Conservation (phyloP, 192 early-diverging fungal species). For the Podila horticola region DNA sequence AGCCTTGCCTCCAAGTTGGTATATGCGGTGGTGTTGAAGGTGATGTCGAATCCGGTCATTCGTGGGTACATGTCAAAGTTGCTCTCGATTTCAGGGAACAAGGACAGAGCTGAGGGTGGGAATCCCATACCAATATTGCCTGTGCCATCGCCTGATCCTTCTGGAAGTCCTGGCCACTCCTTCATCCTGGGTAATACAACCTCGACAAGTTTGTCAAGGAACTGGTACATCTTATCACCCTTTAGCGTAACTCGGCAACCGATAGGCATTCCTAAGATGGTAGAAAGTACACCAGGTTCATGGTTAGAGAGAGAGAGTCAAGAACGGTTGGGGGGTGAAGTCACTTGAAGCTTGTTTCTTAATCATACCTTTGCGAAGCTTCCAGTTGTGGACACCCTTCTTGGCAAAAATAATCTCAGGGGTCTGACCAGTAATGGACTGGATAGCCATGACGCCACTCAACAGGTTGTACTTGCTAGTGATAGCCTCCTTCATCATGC, state of each 20-base stretch:
- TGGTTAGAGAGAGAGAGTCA: neutral
- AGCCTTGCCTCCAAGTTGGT: constrained; percentile 81
- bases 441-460: constrained; percentile 90
- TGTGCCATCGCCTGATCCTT: constrained; percentile 78
- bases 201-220: constrained; percentile 94
- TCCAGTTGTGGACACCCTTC: constrained; percentile 81
- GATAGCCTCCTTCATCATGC: constrained; percentile 88
- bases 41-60: constrained; percentile 89
- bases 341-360: neutral
- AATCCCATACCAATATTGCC: constrained; percentile 90
- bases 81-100: constrained; percentile 97
- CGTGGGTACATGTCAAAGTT: constrained; percentile 94
- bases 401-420: constrained; percentile 86
- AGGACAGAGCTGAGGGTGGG: constrained; percentile 82
- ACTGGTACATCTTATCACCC: constrained; percentile 90
- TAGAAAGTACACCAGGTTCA: neutral
- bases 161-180: constrained; percentile 87
- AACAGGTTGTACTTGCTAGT: constrained; percentile 90
- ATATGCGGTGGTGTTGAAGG: constrained; percentile 83
- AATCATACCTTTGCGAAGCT: constrained; percentile 78
- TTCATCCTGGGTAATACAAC: constrained; percentile 94
- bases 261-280: constrained; percentile 79
- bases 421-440: constrained; percentile 84
- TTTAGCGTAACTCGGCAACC: constrained; percentile 83
- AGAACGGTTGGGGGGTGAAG: neutral